A percentile compares a stretch with the other conserved stretches of the same genome.
phyloP scores from a whole-genome alignment of 192 early-diverging fungal genomes.

The Rhizophagus clarus region DNA sequence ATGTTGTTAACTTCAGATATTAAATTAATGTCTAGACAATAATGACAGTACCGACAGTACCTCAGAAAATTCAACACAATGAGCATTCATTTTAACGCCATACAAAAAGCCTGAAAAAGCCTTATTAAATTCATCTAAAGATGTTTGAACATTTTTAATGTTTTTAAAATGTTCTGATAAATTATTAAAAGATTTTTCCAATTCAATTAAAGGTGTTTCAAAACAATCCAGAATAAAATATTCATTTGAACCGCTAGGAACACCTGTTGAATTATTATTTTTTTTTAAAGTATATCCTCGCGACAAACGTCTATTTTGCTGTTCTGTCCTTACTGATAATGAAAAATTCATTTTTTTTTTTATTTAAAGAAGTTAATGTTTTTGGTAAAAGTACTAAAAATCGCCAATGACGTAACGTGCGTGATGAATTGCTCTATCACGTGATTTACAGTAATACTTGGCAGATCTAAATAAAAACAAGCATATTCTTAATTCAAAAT shows the following conservation, averaged over 20 bases:
- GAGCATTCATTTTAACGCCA: conserved; percentile 32
- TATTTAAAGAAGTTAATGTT: too few relatives aligned
- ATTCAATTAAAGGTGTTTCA: conserved; percentile 5
- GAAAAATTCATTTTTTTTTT: conserved; percentile 13
- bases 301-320: conserved; percentile 5
- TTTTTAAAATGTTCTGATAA: conserved; percentile 11
- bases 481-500: too few relatives aligned
- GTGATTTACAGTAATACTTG: too few relatives aligned
- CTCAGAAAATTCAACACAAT: conserved; percentile 29
- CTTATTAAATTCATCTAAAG: conserved; percentile 22
- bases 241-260: neutral
- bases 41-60: neutral
- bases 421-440: too few relatives aligned
- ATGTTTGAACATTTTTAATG: conserved; percentile 13
- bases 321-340: neutral
- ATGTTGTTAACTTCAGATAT: neutral
- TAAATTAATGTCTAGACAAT: neutral
- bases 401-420: too few relatives aligned
- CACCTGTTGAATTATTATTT: neutral
- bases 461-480: too few relatives aligned
- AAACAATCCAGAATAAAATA: conserved; percentile 11
- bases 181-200: neutral
- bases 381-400: too few relatives aligned
- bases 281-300: neutral
- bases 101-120: conserved; percentile 27